Evolutionary conservation across 768 basidiomycete genomes (phyloP).

Genomic region (Tremella mesenterica): DNA sequence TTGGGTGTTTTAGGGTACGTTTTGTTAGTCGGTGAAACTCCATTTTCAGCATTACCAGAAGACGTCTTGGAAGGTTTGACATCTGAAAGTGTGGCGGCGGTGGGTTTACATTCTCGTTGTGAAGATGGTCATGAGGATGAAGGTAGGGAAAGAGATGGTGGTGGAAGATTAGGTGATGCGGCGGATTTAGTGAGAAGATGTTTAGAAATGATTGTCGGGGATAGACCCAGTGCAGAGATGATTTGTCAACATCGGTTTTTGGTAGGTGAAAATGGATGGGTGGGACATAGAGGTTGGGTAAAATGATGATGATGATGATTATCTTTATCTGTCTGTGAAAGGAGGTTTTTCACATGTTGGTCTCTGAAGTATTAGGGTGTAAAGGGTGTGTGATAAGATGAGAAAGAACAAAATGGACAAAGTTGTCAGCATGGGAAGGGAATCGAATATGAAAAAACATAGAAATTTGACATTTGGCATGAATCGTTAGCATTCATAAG

Average conservation of each 20-base stretch:
- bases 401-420: no score
- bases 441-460: no score
- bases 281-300: slow-evolving; percentile 38
- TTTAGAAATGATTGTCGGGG: slow-evolving; percentile 64
- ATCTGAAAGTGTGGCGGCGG: slow-evolving; percentile 32
- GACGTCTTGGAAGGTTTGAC: slow-evolving; percentile 79
- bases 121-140: slow-evolving; percentile 55
- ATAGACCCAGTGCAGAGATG: slow-evolving; percentile 77
- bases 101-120: slow-evolving; percentile 51
- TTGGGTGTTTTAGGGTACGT: slow-evolving; percentile 96
- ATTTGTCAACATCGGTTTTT: slow-evolving; percentile 74
- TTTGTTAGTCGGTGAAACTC: slow-evolving; percentile 53
- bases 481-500: no score
- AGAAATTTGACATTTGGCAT: no score
- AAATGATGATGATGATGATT: background rate
- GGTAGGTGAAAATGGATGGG: slow-evolving; percentile 68
- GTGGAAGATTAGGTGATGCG: slow-evolving; percentile 74
- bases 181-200: slow-evolving; percentile 75
- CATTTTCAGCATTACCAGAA: slow-evolving; percentile 49
- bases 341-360: no score
- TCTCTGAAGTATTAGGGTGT: no score
- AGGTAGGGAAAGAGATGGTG: slow-evolving; percentile 72
- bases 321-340: background rate
- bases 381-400: no score
- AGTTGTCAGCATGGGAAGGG: no score